phyloP scores from a whole-genome alignment of 148 eudicot species.

The Tetragonia tetragonoides region DNA sequence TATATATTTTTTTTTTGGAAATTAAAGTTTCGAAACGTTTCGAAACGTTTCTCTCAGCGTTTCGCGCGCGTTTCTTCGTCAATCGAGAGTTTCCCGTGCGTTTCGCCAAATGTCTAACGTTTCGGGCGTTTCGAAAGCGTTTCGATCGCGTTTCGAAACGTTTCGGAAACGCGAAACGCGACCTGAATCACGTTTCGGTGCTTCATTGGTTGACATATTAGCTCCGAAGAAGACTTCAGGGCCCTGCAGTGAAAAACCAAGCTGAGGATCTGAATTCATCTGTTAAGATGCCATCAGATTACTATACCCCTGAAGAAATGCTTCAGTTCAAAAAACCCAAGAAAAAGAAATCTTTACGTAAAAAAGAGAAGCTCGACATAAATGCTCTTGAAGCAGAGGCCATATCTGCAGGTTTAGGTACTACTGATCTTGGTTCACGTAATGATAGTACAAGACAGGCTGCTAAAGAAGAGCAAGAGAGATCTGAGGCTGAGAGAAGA shows the following conservation, averaged over 20 bases:
- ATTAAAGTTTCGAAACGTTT: too few relatives aligned
- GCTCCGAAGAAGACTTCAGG: slow-evolving; percentile 84
- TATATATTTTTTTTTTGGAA: too few relatives aligned
- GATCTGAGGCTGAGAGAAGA: slow-evolving; percentile 72
- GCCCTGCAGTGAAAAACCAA: slow-evolving; percentile 43
- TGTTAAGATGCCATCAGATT: slow-evolving; percentile 62
- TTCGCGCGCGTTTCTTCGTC: too few relatives aligned
- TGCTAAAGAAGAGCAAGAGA: slow-evolving; percentile 69
- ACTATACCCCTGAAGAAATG: slow-evolving; percentile 88
- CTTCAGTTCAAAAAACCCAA: slow-evolving; percentile 87
- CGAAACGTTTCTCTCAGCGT: too few relatives aligned
- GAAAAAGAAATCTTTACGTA: slow-evolving; percentile 92
- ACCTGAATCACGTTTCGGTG: too few relatives aligned
- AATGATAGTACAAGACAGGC: slow-evolving; percentile 56
- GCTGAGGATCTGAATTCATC: slow-evolving; percentile 65
- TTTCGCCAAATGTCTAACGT: too few relatives aligned
- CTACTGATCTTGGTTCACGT: slow-evolving; percentile 82
- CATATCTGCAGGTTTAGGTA: slow-evolving; percentile 73
- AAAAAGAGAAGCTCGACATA: slow-evolving; percentile 86
- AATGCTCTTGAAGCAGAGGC: slow-evolving; percentile 98
- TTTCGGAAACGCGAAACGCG: too few relatives aligned
- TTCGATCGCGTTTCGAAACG: too few relatives aligned
- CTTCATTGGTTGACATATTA: slow-evolving; percentile 32
- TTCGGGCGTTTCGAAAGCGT: too few relatives aligned
- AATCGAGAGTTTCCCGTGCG: too few relatives aligned